Evolutionary conservation across 2,329 filamentous ascomycete species (phyloP), one percentile per base, ranked within the genome.

Genomic region (Trichoderma breve): DNA sequence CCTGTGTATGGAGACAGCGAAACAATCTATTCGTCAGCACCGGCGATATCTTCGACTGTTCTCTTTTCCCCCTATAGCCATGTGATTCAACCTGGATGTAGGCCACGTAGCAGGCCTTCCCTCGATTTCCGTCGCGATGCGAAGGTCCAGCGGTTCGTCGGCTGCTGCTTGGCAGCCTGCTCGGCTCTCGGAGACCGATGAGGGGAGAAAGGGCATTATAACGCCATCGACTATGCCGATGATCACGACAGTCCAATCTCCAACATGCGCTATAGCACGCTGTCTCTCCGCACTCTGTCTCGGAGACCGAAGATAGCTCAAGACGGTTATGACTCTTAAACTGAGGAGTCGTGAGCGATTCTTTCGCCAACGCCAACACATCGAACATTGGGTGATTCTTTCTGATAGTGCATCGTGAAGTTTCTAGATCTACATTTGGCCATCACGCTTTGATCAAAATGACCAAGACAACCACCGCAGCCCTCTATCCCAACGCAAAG

Each of bases 401-500:
- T 28, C 3, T 6, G 36, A 26, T 26, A 28, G 15, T 53, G 28
- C 24, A 47, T 58, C 28, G 28, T 47, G 26, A 51, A 47, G 39
- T 24, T 15, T 21, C 26, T 30, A 39, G 3, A 24, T 30, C 14
- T 24, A 21, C 12, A 57, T 9, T 21, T 34, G 11, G 11, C 11
- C 53, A 14, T 14, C 12, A 43, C n/a, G 14, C 24, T 18, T 30
- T 24, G 26, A 32, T 32, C 55, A 47, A 30, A n/a, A 69, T 69
- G 71, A 28, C 67, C 14, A 63, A 81, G 73, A 71, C 77, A 34
- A 78, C 78, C 73, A 75, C 74, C 30, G 75, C 80, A 11, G 72
- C 75, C 26, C 78, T 83, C 51, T 83, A 81, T 74, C 79, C 82
- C 67, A 84, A 82, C 73, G 74, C 78, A 70, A 75, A 79, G 66